phyloP scores from a whole-genome alignment of 2,329 filamentous ascomycete genomes.

The Paecilomyces variotii region DNA sequence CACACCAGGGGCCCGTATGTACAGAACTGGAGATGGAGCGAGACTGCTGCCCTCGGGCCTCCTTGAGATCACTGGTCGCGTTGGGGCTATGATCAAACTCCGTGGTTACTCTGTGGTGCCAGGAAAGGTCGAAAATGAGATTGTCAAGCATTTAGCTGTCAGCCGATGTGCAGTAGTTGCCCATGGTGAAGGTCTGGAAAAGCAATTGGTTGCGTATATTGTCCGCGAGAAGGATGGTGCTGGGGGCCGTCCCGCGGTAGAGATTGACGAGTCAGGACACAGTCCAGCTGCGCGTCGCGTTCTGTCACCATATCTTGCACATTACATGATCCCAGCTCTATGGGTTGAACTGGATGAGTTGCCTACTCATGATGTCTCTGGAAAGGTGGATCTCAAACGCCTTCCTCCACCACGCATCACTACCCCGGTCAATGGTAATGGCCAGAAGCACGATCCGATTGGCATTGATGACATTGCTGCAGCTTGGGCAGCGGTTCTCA shows the following conservation, averaged over 20 bases:
- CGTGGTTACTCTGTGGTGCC: constrained; percentile 72
- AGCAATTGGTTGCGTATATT: constrained; percentile 69
- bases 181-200: constrained; percentile 67
- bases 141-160: constrained; percentile 62
- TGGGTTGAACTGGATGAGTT: constrained; percentile 67
- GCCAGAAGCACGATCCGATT: constrained; percentile 53
- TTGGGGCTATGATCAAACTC: constrained; percentile 74
- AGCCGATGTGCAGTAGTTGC: constrained; percentile 63
- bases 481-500: constrained; percentile 64
- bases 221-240: constrained; percentile 56
- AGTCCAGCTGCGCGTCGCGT: constrained; percentile 60
- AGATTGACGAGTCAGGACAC: constrained; percentile 63
- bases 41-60: constrained; percentile 58
- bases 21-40: constrained; percentile 65
- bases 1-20: constrained; percentile 58
- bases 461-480: constrained; percentile 59
- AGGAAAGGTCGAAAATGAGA: constrained; percentile 66
- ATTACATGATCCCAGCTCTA: constrained; percentile 74
- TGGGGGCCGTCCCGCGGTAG: constrained; percentile 51
- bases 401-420: constrained; percentile 58
- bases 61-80: constrained; percentile 67
- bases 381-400: constrained; percentile 66
- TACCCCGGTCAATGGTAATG: constrained; percentile 34
- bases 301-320: constrained; percentile 60
- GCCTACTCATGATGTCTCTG: constrained; percentile 70